These are phyloP conservation scores for Botryotinia narcissicola DNA, from an alignment of 2,329 filamentous ascomycete genomes.

Conservation along the genomic window DNA sequence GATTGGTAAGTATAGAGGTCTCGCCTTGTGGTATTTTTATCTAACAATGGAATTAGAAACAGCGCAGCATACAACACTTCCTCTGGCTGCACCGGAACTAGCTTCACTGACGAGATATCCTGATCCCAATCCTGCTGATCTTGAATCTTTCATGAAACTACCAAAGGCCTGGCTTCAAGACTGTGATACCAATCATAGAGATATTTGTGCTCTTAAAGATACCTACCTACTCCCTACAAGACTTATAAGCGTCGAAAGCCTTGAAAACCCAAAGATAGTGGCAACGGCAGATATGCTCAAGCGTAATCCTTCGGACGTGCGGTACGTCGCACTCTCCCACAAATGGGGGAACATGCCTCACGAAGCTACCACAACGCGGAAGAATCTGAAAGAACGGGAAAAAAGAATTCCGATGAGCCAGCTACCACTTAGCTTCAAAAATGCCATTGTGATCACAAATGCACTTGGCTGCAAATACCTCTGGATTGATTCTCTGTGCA, in stretches of 20 bases:
- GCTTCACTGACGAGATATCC: no score
- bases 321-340: slow-evolving; percentile 23
- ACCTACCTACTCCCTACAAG: not conserved
- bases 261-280: not conserved
- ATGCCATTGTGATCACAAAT: slow-evolving; percentile 35
- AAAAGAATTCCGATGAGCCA: slow-evolving; percentile 22
- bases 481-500: slow-evolving; percentile 41
- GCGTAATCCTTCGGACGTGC: not conserved
- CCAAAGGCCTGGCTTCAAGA: not conserved
- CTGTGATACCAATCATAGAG: not conserved
- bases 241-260: not conserved
- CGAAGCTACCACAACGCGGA: not conserved
- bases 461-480: slow-evolving; percentile 34
- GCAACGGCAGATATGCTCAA: not conserved
- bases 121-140: no score
- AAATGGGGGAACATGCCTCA: slow-evolving; percentile 22
- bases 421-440: slow-evolving; percentile 32
- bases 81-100: not conserved
- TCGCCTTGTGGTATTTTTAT: not conserved
- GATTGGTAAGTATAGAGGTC: not conserved
- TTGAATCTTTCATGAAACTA: not conserved
- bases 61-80: not conserved
- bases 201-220: not conserved
- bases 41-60: not conserved
- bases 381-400: slow-evolving; percentile 6